A percentile compares a stretch with the other conserved stretches of the same genome.
These are phyloP conservation scores for Phaseolus coccineus DNA, from an alignment of 331 rosid species.

Conservation along the genomic window DNA sequence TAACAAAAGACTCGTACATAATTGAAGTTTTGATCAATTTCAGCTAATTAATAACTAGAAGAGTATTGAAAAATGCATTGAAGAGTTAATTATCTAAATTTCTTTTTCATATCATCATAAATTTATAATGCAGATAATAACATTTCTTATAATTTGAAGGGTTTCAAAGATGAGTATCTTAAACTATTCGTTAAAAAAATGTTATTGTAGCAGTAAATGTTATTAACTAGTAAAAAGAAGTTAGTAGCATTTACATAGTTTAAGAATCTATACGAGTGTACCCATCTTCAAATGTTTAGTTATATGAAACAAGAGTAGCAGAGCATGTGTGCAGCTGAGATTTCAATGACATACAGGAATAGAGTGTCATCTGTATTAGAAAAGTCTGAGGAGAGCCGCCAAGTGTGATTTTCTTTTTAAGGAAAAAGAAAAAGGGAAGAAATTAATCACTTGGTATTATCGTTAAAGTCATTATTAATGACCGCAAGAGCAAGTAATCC, in stretches of 20 bases:
- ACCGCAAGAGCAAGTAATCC: too few species aligned
- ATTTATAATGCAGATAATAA: not conserved
- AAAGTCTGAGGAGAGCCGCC: constrained; percentile 12
- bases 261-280: not conserved
- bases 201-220: not conserved
- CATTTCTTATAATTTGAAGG: not conserved
- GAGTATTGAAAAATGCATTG: not conserved
- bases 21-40: not conserved
- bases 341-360: not conserved
- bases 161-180: not conserved
- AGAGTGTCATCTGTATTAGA: constrained; percentile 26
- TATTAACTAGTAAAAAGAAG: not conserved
- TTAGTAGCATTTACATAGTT: not conserved
- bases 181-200: not conserved
- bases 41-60: not conserved
- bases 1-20: not conserved
- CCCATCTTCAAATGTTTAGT: not conserved
- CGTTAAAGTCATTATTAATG: constrained; percentile 3
- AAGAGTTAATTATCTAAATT: not conserved
- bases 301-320: not conserved
- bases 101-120: not conserved
- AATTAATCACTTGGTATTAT: constrained; percentile 4
- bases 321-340: constrained; percentile 18
- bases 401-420: constrained; percentile 2
- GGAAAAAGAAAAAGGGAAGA: not conserved